Percentiles rank a stretch among this genome's conserved stretches.
Conservation (phyloP, 768 basidiomycete species). For the Mycena chlorophos region DNA sequence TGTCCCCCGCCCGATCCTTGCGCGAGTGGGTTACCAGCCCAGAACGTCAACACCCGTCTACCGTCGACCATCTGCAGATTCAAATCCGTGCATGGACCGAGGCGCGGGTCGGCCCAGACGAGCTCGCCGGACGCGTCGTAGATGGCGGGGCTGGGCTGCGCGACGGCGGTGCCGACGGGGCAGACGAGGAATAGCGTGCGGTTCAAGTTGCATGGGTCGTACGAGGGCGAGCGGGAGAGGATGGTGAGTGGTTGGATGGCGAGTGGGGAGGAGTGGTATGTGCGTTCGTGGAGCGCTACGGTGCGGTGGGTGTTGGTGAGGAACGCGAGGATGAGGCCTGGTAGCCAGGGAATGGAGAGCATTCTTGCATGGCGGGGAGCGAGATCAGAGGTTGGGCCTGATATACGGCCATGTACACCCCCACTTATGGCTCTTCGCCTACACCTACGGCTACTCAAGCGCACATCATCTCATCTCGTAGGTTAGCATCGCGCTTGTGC, state of each 20-base stretch:
- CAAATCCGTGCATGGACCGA: conserved; percentile 7
- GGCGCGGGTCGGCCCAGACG: conserved; percentile 8
- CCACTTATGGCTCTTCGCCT: no score
- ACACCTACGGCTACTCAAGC: no score
- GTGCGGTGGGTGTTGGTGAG: background rate
- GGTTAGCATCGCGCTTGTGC: no score
- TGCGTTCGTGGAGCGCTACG: conserved; percentile 7
- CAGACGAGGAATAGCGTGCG: conserved; percentile 13
- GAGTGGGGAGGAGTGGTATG: conserved; percentile 13
- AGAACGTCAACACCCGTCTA: conserved; percentile 8
- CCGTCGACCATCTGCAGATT: conserved; percentile 13
- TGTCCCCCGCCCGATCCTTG: background rate
- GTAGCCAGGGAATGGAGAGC: no score
- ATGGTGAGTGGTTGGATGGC: conserved; percentile 11
- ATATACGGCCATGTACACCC: no score
- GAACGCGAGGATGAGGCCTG: background rate
- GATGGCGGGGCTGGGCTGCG: conserved; percentile 9
- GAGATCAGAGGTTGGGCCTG: no score
- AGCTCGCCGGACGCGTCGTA: conserved; percentile 14
- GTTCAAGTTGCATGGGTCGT: conserved; percentile 11
- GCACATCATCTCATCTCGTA: no score
- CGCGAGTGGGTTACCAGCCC: background rate
- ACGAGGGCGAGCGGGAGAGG: conserved; percentile 1
- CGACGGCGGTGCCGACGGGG: conserved; percentile 4
- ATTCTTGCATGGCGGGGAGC: no score